Conservation (phyloP, 768 basidiomycete genomes). For the Termitomyces sp. region DNA sequence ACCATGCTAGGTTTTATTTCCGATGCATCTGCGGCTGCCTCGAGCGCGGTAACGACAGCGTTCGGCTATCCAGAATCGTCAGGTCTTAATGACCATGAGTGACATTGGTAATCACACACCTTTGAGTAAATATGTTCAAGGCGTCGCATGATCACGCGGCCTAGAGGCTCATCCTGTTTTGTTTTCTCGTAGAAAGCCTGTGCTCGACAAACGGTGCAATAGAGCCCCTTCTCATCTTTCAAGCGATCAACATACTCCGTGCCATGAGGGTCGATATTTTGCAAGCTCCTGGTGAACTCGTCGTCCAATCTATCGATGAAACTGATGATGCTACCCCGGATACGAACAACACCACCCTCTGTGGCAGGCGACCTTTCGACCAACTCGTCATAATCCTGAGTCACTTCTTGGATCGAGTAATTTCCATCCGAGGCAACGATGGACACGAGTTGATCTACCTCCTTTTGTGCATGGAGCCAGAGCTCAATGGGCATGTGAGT, state of each 20-base stretch:
- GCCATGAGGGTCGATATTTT: conserved; percentile 98
- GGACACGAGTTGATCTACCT: conserved; percentile 84
- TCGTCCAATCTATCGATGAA: conserved; percentile 96
- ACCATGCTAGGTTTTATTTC: conserved; percentile 60
- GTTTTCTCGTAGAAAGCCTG: conserved; percentile 89
- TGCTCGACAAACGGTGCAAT: conserved; percentile 88
- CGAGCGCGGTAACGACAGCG: conserved; percentile 85
- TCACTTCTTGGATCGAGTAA: conserved; percentile 83
- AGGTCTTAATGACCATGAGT: conserved; percentile 1
- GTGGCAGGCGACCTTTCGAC: conserved; percentile 73
- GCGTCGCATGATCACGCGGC: conserved; percentile 89
- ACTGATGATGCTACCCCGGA: conserved; percentile 94
- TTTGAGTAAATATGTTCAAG: conserved; percentile 98
- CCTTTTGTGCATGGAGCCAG: conserved; percentile 82
- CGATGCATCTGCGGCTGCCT: conserved; percentile 56
- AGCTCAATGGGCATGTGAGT: conserved; percentile 90
- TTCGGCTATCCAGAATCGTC: conserved; percentile 63
- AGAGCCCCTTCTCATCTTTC: conserved; percentile 93
- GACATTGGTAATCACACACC: conserved; percentile 37
- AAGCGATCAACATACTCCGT: conserved; percentile 98
- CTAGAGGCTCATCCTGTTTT: conserved; percentile 69
- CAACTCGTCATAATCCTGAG: conserved; percentile 89
- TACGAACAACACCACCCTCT: conserved; percentile 72
- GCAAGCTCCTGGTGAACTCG: conserved; percentile 94
- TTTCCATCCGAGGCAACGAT: conserved; percentile 65